Evolutionary conservation across 139 green algal genomes (phyloP), one percentile per base, ranked within the genome.

Genomic region (Desmodesmus armatus): DNA sequence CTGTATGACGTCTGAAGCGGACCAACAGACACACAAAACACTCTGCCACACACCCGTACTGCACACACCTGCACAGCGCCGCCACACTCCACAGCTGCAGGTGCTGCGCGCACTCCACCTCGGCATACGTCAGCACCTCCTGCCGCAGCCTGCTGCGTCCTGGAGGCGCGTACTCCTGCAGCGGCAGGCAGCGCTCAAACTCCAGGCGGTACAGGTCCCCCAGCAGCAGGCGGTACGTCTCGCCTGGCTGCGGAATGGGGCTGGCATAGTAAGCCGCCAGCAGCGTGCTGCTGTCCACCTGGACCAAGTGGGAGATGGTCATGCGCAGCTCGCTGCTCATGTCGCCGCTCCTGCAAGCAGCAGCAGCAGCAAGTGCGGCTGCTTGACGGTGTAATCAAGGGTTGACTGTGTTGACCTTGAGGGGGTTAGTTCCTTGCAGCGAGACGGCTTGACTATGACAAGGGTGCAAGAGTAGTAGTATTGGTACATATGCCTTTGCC

Each of bases 21-120:
- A n/a, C n/a, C n/a, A n/a, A n/a, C n/a, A n/a, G n/a, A n/a, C n/a
- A n/a, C n/a, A n/a, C 51, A 62, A 62, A 19, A 27, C 19, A 17
- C 51, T 62, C 51, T 62, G 51, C 21, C 51, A 62, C 51, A n/a
- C n/a, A n/a, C n/a, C n/a, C n/a, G n/a, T n/a, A n/a, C n/a, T n/a
- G n/a, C n/a, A n/a, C n/a, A 27, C 65, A 90, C 89, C 89, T 89
- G 87, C 93, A 97, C 78, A 98, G 91, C 3, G 89, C 86, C 5
- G 93, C 90, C 6, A 96, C 88, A 19, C 93, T 88, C 96, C 95
- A 98, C 35, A 78, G 62, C 66, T 84, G 69, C 39, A 89, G 78
- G 73, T 82, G 87, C 66, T 88, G 70, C 23, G 87, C 88, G 51
- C 90, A 84, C 78, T 95, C 91, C 5, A 86, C 90, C 67, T 94